These are phyloP conservation scores for Wickerhamomyces rabaulensis DNA, from an alignment of 805 yeast species.

Conservation along the genomic window DNA sequence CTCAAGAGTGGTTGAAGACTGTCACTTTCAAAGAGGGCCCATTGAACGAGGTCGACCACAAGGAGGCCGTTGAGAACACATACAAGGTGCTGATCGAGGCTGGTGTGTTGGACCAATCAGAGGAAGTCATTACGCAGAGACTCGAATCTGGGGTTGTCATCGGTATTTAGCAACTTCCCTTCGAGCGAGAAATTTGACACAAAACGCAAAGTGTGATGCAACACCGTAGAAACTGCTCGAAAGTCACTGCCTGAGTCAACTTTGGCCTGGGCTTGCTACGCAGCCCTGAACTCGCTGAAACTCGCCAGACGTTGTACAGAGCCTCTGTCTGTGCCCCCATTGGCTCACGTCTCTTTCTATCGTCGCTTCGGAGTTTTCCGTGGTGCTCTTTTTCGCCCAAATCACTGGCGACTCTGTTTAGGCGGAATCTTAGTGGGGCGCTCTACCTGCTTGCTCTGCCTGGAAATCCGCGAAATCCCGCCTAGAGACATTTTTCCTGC, in stretches of 20 bases:
- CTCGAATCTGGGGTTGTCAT: not conserved
- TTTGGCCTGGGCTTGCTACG: no score
- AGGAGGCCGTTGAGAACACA: conserved; percentile 49
- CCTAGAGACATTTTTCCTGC: not conserved
- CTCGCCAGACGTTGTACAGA: not conserved
- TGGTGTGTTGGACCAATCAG: conserved; percentile 42
- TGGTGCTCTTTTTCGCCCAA: no score
- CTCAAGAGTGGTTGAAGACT: conserved; percentile 74
- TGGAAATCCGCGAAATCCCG: not conserved
- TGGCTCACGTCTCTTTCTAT: not conserved
- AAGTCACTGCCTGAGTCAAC: no score
- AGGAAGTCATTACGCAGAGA: conserved; percentile 28
- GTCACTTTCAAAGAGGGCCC: conserved; percentile 50
- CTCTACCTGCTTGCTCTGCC: not conserved
- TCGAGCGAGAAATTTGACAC: not conserved
- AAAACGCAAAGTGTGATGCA: not conserved
- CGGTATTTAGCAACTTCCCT: not conserved
- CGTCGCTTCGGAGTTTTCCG: not conserved
- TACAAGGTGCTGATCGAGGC: conserved; percentile 54
- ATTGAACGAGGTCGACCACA: conserved; percentile 44
- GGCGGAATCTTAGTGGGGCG: not conserved
- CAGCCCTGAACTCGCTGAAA: no score
- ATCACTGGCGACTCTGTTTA: no score
- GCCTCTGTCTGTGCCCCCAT: not conserved
- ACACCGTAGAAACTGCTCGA: no score